phyloP scores from a whole-genome alignment of 2,329 filamentous ascomycete species.

The Chaetomium sp. region DNA sequence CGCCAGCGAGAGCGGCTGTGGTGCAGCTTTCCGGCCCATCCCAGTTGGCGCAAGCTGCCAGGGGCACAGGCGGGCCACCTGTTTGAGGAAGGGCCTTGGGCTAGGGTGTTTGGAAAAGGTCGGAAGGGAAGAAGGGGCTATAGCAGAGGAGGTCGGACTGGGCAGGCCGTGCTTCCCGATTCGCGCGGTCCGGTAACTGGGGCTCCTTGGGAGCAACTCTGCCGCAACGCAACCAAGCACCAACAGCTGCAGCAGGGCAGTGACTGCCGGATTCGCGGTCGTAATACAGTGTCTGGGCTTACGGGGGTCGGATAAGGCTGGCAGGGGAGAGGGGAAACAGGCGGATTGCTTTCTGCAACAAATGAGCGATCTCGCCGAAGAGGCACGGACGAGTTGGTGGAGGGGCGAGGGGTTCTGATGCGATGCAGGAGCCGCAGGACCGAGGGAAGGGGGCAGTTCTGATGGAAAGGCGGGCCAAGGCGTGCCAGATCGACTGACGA shows the following conservation, averaged over 20 bases:
- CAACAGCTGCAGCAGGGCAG: conserved; percentile 5
- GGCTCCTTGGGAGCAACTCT: conserved; percentile 1
- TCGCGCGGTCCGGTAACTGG: conserved; percentile 21
- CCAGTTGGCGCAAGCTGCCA: conserved; percentile 13
- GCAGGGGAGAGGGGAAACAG: conserved; percentile 26
- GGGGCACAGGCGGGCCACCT: conserved; percentile 17
- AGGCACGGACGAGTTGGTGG: conserved; percentile 13
- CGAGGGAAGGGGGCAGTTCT: conserved; percentile 1
- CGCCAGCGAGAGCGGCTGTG: conserved; percentile 51
- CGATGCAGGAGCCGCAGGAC: conserved; percentile 5
- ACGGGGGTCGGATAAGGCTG: conserved; percentile 11
- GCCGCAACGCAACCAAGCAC: conserved; percentile 29
- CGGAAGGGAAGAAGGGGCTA: no score
- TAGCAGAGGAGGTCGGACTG: not conserved
- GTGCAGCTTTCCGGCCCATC: conserved; percentile 54
- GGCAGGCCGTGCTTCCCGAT: conserved; percentile 25
- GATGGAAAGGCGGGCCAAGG: not conserved
- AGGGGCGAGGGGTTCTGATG: conserved; percentile 14
- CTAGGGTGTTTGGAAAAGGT: not conserved
- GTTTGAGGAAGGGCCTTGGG: conserved; percentile 22
- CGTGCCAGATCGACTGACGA: conserved; percentile 3
- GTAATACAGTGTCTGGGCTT: conserved; percentile 32
- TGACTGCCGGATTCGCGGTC: conserved; percentile 28
- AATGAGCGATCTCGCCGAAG: conserved; percentile 8
- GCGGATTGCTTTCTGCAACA: conserved; percentile 30